These are phyloP conservation scores for Bombardia bombarda DNA, from an alignment of 495 filamentous ascomycete genomes.

Conservation along the genomic window DNA sequence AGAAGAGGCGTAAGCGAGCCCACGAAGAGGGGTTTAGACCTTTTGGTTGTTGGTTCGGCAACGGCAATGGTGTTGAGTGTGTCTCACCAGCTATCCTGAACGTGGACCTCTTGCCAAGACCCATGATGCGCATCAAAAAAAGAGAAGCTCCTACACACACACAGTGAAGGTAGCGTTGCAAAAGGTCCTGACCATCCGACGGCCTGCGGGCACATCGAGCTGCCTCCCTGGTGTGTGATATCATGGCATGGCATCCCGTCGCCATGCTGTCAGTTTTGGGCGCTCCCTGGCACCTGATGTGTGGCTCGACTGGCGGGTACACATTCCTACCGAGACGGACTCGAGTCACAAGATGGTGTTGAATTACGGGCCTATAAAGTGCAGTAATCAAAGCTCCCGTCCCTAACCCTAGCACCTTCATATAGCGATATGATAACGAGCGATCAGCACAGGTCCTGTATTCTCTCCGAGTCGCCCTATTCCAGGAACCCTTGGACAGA, in stretches of 20 bases:
- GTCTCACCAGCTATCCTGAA: neutral
- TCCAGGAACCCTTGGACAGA: neutral
- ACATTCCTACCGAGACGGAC: conserved; percentile 17
- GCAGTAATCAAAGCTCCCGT: conserved; percentile 25
- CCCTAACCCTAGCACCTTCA: neutral
- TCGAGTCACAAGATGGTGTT: conserved; percentile 23
- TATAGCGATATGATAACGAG: neutral
- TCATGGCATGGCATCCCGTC: too few species aligned
- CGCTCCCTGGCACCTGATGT: conserved; percentile 6
- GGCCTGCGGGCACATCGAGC: neutral
- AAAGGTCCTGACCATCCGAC: neutral
- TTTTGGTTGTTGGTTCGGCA: neutral
- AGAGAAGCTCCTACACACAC: neutral
- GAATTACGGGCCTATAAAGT: conserved; percentile 21
- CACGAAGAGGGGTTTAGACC: neutral
- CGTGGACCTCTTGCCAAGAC: neutral
- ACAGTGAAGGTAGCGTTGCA: neutral
- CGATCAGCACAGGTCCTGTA: conserved; percentile 4
- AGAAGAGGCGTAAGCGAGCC: neutral
- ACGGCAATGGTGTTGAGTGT: neutral
- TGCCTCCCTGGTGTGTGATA: conserved; percentile 4
- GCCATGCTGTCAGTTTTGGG: conserved; percentile 2
- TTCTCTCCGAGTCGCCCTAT: neutral
- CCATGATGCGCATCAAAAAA: neutral
- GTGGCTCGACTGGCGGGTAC: conserved; percentile 16